phyloP scores from a whole-genome alignment of 768 basidiomycete genomes.

The Strobilomyces echinocephalus region DNA sequence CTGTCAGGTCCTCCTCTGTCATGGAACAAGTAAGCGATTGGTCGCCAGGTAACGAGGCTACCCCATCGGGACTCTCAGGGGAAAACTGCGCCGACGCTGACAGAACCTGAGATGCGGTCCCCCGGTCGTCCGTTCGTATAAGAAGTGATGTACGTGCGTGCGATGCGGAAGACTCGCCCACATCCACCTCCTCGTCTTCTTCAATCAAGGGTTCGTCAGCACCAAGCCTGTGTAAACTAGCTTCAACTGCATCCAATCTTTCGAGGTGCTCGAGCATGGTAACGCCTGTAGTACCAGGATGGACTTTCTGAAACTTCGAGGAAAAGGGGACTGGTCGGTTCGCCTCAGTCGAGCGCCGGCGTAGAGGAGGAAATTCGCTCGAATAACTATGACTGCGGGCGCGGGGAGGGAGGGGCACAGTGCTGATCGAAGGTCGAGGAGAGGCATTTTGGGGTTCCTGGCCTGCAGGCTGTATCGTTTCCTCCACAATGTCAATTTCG shows the following conservation, averaged over 20 bases:
- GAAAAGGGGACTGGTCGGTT: constrained; percentile 78
- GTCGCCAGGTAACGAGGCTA: constrained; percentile 55
- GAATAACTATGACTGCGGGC: constrained; percentile 56
- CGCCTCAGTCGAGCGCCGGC: constrained; percentile 56
- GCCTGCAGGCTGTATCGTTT: constrained; percentile 33
- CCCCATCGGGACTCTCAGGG: constrained; percentile 48
- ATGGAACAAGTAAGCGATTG: constrained; percentile 50
- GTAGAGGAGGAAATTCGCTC: constrained; percentile 69
- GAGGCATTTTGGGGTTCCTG: constrained; percentile 39
- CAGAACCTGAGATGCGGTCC: constrained; percentile 9
- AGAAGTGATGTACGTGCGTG: constrained; percentile 12
- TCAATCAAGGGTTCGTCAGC: constrained; percentile 48
- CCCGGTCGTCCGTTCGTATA: constrained; percentile 29
- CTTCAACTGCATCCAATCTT: constrained; percentile 77
- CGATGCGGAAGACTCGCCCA: constrained; percentile 46
- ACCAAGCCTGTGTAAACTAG: constrained; percentile 70
- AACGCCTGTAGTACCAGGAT: constrained; percentile 83
- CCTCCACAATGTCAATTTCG: constrained; percentile 68
- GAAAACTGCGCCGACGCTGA: constrained; percentile 44
- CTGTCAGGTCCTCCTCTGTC: constrained; percentile 65
- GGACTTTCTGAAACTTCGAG: constrained; percentile 77
- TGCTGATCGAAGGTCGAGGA: constrained; percentile 57
- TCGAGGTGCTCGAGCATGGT: constrained; percentile 83
- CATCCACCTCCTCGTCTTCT: constrained; percentile 58
- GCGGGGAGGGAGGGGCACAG: constrained; percentile 51